Conservation (phyloP, 495 filamentous ascomycete genomes). For the Hamigera avellanea region DNA sequence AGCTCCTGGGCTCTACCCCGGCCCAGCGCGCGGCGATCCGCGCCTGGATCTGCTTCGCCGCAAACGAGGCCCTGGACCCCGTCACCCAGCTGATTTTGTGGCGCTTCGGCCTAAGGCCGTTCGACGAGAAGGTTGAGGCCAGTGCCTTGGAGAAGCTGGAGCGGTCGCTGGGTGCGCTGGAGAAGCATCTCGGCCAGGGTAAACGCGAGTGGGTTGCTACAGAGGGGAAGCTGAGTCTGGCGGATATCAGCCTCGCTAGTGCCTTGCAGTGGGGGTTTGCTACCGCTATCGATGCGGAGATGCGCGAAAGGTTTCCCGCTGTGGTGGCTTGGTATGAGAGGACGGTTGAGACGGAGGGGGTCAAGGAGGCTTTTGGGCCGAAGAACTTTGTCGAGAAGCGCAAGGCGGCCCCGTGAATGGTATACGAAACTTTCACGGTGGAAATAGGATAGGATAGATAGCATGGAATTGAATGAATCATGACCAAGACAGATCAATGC, state of each 20-base stretch:
- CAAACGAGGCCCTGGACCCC: constrained; percentile 30
- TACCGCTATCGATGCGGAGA: constrained; percentile 37
- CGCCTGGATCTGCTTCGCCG: constrained; percentile 38
- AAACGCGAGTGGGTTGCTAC: constrained; percentile 34
- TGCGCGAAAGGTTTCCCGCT: constrained; percentile 32
- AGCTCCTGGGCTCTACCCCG: constrained; percentile 37
- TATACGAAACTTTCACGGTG: not conserved
- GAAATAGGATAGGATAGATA: not conserved
- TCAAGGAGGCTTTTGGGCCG: constrained; percentile 39
- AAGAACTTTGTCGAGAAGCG: constrained; percentile 34
- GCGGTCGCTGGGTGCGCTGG: constrained; percentile 29
- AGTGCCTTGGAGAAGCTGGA: constrained; percentile 12
- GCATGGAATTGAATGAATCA: too few relatives aligned
- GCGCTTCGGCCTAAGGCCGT: constrained; percentile 18
- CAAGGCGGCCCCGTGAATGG: constrained; percentile 1
- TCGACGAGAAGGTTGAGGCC: constrained; percentile 24
- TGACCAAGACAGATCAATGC: too few relatives aligned
- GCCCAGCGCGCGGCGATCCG: constrained; percentile 36
- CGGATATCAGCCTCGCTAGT: constrained; percentile 38
- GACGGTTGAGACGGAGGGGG: constrained; percentile 28
- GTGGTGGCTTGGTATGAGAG: constrained; percentile 33
- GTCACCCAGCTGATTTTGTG: constrained; percentile 19
- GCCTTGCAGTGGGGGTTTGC: constrained; percentile 26
- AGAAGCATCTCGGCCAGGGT: constrained; percentile 18
- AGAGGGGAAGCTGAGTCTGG: constrained; percentile 38